Percentiles rank a stretch among this genome's conserved stretches.
Conservation (phyloP, 257 asterid genomes). For the Anisodus tanguticus region DNA sequence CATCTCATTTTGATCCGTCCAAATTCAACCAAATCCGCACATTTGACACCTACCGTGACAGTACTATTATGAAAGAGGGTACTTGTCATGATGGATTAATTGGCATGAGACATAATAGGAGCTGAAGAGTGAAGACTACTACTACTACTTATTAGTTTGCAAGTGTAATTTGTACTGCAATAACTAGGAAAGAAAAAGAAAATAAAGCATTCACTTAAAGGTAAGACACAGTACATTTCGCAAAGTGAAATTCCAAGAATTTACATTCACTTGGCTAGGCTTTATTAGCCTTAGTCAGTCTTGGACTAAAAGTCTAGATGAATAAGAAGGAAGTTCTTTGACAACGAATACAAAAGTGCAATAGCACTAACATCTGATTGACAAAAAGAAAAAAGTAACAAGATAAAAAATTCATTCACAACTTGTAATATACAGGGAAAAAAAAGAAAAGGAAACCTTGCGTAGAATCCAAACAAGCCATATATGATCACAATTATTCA, state of each 20-base stretch:
- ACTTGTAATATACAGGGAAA: conserved; percentile 1
- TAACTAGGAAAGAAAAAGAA: background rate
- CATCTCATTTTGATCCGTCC: too few species aligned
- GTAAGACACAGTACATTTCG: background rate
- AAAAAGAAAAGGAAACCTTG: background rate
- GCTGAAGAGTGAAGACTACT: background rate
- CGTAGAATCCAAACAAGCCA: background rate
- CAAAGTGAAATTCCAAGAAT: background rate
- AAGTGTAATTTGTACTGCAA: background rate
- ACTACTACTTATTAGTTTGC: too few species aligned
- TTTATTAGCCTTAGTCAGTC: background rate
- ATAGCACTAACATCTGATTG: background rate
- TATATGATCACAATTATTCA: conserved; percentile 27
- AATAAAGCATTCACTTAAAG: background rate
- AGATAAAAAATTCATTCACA: background rate
- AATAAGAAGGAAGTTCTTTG: background rate
- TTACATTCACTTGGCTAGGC: background rate
- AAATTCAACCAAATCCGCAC: too few species aligned
- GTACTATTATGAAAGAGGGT: background rate
- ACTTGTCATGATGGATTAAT: background rate
- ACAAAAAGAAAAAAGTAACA: background rate
- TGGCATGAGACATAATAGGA: background rate
- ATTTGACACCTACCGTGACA: too few species aligned
- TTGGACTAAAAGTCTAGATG: background rate
- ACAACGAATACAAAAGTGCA: conserved; percentile 17